These are phyloP conservation scores for Dimargaris cristalligena DNA, from an alignment of 192 early-diverging fungal species.

Conservation along the genomic window DNA sequence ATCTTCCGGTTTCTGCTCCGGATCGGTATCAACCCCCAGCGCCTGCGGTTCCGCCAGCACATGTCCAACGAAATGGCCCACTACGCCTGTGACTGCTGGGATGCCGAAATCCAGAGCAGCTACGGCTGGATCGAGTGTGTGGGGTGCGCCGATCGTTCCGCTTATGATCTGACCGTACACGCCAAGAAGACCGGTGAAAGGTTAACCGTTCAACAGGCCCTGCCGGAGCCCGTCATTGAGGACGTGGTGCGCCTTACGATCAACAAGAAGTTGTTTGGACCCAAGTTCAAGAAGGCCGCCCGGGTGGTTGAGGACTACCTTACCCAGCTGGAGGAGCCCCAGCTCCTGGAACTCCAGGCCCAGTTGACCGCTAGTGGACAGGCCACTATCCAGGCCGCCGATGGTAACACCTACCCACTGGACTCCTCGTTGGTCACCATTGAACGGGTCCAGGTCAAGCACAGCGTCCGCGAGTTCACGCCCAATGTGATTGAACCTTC, in stretches of 20 bases:
- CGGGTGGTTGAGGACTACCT: constrained; percentile 74
- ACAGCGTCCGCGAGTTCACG: constrained; percentile 75
- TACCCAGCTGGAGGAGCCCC: constrained; percentile 28
- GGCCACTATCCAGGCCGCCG: neutral
- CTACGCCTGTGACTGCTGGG: constrained; percentile 97
- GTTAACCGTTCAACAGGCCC: constrained; percentile 78
- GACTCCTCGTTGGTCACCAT: constrained; percentile 19
- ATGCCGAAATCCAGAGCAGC: constrained; percentile 88
- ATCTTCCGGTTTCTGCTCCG: constrained; percentile 79
- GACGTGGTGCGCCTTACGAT: constrained; percentile 68
- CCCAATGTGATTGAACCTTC: constrained; percentile 99
- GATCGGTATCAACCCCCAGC: constrained; percentile 74
- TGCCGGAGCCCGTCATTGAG: constrained; percentile 61
- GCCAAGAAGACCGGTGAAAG: constrained; percentile 77
- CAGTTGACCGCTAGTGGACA: neutral
- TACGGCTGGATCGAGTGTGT: constrained; percentile 99
- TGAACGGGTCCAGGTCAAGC: constrained; percentile 23
- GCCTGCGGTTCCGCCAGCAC: constrained; percentile 94
- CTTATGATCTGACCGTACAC: constrained; percentile 91
- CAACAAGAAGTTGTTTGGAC: constrained; percentile 90
- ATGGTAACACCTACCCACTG: constrained; percentile 6
- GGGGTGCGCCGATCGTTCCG: constrained; percentile 97
- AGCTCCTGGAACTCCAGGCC: constrained; percentile 23
- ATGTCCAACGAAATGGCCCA: constrained; percentile 99
- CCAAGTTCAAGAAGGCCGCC: constrained; percentile 80